Evolutionary conservation across 306 rosid genomes (phyloP), one percentile per base, ranked within the genome.

Genomic region (Boehmeria nivea): DNA sequence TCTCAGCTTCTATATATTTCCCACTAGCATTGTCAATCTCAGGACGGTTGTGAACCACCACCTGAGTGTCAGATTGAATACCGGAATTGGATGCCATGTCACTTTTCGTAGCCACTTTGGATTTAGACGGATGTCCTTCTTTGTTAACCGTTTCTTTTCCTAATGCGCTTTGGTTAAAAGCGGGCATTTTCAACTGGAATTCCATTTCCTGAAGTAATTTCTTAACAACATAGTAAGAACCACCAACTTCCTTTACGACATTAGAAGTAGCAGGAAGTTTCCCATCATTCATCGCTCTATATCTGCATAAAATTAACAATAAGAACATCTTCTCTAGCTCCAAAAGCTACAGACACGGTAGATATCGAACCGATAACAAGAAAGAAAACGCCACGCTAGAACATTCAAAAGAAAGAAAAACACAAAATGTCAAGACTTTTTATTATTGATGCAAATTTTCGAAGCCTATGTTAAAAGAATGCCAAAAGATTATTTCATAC

Each of bases 281-380:
- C 44, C 95, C 95, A 0, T 40, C 77, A 78, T 83, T 78, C 59
- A 46, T 70, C 38, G 74, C 79, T 63, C 69, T 72, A 64, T 83
- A 76, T 65, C 95, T 86, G 73, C 70, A 64, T 54, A 61, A 52
- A 18, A 24, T 12, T 36, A 20, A 22, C 3, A 2, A 58, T 8
- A 46, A 33, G 28, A 20, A 33, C 15, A 12, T 2, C 39, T 19
- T 15, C 31, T 50, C 28, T 23, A 14, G 23, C n/a, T 51, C 66
- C 20, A 4, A 33, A 11, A 4, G 7, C 5, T 33, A 33, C 11
- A 33, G 11, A 33, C 38, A 33, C 11, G 38, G 11, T 4, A 33
- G 5, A 33, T 33, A 10, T 40, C 16, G 44, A 15, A 40, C 45
- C 6, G 17, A 40, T 40, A 40, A 11, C 15, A n/a, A 5, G 1